phyloP scores from a whole-genome alignment of 164 flowering plant species.

The Vitis vinifera region ASM3070453v1 NC_081823.1:7645001-7645500 shows the following conservation, averaged over 20 bases:
- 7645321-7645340: slow-evolving; percentile 97
- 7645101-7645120: slow-evolving; percentile 80
- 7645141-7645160: slow-evolving; percentile 89
- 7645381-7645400: slow-evolving; percentile 42
- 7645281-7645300: slow-evolving; percentile 64
- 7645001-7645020: too few species aligned
- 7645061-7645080: not conserved
- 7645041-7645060: not conserved
- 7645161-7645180: slow-evolving; percentile 71
- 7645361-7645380: slow-evolving; percentile 35
- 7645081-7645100: slow-evolving; percentile 2
- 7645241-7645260: slow-evolving; percentile 57
- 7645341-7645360: slow-evolving; percentile 74
- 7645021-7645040: too few species aligned
- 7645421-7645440: slow-evolving; percentile 96
- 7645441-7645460: slow-evolving; percentile 85
- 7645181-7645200: slow-evolving; percentile 84
- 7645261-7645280: slow-evolving; percentile 75
- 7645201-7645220: slow-evolving; percentile 94
- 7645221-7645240: slow-evolving; percentile 74
- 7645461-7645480: slow-evolving; percentile 87
- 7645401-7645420: slow-evolving; percentile 88
- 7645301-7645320: slow-evolving; percentile 77
- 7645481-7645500: slow-evolving; percentile 77
- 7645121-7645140: slow-evolving; percentile 85